Evolutionary conservation across 176 grass and related monocot species (phyloP).

Genomic region (Phragmites australis): DNA sequence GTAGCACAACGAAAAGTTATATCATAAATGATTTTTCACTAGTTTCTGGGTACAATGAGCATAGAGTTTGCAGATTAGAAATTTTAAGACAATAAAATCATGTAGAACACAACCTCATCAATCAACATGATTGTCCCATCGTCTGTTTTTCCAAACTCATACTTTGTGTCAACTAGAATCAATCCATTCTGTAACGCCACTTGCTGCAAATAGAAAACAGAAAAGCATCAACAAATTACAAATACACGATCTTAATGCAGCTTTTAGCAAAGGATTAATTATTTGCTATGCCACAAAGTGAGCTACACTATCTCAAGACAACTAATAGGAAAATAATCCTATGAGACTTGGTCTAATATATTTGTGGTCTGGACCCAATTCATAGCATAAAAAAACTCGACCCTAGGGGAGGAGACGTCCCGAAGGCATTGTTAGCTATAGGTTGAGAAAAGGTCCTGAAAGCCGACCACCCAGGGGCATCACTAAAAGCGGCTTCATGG

Average conservation of each 20-base stretch:
- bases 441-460: too few relatives aligned
- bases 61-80: neutral
- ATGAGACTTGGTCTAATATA: too few relatives aligned
- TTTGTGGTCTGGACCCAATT: too few relatives aligned
- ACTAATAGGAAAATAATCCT: too few relatives aligned
- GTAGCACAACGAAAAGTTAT: neutral
- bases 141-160: slow-evolving; percentile 89
- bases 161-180: slow-evolving; percentile 91
- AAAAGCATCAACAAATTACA: slow-evolving; percentile 5
- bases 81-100: slow-evolving; percentile 15
- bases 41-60: neutral
- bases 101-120: slow-evolving; percentile 69
- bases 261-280: neutral
- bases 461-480: too few relatives aligned
- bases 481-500: too few relatives aligned
- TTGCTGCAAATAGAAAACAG: slow-evolving; percentile 58
- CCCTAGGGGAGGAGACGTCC: too few relatives aligned
- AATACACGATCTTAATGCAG: neutral
- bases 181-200: slow-evolving; percentile 81
- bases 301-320: neutral
- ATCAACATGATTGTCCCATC: slow-evolving; percentile 89
- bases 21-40: neutral
- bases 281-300: neutral
- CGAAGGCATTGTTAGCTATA: too few relatives aligned
- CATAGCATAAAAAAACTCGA: too few relatives aligned